These are phyloP conservation scores for Spiraea crenata DNA, from an alignment of 331 rosid species.

Conservation along the genomic window DNA sequence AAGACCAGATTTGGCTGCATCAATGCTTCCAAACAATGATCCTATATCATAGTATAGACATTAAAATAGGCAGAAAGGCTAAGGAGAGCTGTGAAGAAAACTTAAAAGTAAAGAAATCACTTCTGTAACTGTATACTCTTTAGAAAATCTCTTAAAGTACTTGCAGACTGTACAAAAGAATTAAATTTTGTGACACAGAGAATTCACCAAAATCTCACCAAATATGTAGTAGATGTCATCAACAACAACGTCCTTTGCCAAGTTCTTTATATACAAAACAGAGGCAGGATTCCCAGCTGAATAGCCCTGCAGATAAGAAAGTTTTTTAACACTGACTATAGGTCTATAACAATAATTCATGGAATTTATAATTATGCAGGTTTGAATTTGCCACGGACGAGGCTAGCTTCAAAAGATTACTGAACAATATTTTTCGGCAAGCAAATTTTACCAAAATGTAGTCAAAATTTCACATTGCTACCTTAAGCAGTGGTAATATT, in stretches of 20 bases:
- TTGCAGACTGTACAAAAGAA: not conserved
- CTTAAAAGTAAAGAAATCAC: not conserved
- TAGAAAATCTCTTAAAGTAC: not conserved
- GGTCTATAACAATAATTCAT: too few species aligned
- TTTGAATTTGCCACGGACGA: not conserved
- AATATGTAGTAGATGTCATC: constrained; percentile 81
- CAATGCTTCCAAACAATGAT: constrained; percentile 75
- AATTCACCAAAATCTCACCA: constrained; percentile 50
- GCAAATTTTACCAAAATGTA: constrained; percentile 10
- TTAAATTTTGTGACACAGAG: not conserved
- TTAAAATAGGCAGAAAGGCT: not conserved
- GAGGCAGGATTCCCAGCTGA: constrained; percentile 79
- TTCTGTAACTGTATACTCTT: not conserved
- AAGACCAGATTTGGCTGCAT: constrained; percentile 68
- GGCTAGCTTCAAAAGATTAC: not conserved
- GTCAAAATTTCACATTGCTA: constrained; percentile 26
- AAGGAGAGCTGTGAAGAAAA: not conserved
- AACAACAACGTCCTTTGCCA: constrained; percentile 81
- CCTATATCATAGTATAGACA: constrained; percentile 47
- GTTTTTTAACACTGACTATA: too few species aligned
- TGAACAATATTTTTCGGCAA: not conserved
- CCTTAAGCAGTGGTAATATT: constrained; percentile 92
- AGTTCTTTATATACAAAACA: constrained; percentile 87
- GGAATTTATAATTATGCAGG: not conserved
- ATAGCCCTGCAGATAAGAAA: constrained; percentile 63